phyloP scores from a whole-genome alignment of 306 rosid genomes.

The Datisca glomerata region DNA sequence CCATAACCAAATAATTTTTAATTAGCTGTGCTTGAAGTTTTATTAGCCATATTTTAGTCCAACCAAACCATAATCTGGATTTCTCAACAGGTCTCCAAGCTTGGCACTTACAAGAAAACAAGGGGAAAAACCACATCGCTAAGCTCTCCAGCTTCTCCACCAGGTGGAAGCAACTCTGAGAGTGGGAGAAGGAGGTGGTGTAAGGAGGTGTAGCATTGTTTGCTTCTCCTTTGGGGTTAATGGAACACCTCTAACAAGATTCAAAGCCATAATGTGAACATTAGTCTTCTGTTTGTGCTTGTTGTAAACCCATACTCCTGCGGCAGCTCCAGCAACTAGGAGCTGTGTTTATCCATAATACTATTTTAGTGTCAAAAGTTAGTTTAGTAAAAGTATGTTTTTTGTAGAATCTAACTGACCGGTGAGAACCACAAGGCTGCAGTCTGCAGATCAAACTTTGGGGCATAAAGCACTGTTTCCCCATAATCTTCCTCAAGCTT shows the following conservation, averaged over 20 bases:
- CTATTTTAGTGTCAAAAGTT: too few species aligned
- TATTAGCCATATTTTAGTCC: too few species aligned
- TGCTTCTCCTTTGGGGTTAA: conserved; percentile 71
- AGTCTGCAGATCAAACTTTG: conserved; percentile 93
- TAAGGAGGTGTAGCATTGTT: conserved; percentile 71
- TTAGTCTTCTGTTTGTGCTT: conserved; percentile 55
- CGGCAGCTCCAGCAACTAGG: conserved; percentile 46
- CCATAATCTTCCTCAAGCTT: conserved; percentile 82
- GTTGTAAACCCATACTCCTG: conserved; percentile 62
- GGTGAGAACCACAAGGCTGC: conserved; percentile 89
- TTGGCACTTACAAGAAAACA: too few species aligned
- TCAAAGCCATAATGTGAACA: conserved; percentile 73
- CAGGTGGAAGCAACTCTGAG: conserved; percentile 27
- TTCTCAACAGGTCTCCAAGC: too few species aligned
- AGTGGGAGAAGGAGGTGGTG: conserved; percentile 51
- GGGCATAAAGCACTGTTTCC: conserved; percentile 69
- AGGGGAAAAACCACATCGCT: too few species aligned
- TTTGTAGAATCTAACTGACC: conserved; percentile 20
- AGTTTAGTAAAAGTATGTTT: too few species aligned
- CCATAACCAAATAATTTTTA: too few species aligned
- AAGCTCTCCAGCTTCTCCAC: conserved; percentile 53
- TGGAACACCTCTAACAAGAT: conserved; percentile 62
- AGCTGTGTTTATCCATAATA: conserved; percentile 24
- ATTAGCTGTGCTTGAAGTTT: too few species aligned
- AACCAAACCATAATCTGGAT: too few species aligned